Conservation (phyloP, 2,329 filamentous ascomycete genomes). For the Hypoxylon sp. region DNA sequence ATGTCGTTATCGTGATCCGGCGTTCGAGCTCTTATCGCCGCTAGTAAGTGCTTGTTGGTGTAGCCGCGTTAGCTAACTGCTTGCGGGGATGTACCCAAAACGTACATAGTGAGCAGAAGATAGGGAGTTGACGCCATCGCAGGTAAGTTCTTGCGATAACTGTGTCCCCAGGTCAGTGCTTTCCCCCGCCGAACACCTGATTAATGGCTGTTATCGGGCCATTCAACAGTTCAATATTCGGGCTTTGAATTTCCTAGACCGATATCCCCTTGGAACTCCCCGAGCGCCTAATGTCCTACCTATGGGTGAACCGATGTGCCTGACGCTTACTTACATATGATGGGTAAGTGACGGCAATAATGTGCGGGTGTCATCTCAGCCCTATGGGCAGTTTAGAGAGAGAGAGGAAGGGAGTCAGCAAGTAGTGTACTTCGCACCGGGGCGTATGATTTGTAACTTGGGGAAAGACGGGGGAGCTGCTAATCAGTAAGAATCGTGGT, state of each 20-base stretch:
- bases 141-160: conserved; percentile 43
- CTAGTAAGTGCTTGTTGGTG: conserved; percentile 3
- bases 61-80: conserved; percentile 11
- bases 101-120: background rate
- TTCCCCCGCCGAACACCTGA: conserved; percentile 11
- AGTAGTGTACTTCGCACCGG: background rate
- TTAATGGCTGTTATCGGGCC: conserved; percentile 17
- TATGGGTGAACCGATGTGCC: conserved; percentile 32
- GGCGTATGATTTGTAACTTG: conserved; percentile 3
- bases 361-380: conserved; percentile 48
- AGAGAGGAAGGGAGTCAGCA: background rate
- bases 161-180: conserved; percentile 2
- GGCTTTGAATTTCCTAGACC: conserved; percentile 39
- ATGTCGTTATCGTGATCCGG: conserved; percentile 11
- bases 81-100: conserved; percentile 12
- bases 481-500: conserved; percentile 33
- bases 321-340: conserved; percentile 32
- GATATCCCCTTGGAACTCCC: conserved; percentile 24
- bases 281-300: conserved; percentile 12
- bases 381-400: conserved; percentile 41
- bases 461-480: conserved; percentile 15
- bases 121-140: conserved; percentile 41
- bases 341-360: conserved; percentile 34
- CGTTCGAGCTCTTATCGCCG: conserved; percentile 25
- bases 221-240: conserved; percentile 35